Percentiles rank a stretch among this genome's conserved stretches.
Conservation (phyloP, 2,329 filamentous ascomycete genomes). For the Hymenoscyphus infarciens region DNA sequence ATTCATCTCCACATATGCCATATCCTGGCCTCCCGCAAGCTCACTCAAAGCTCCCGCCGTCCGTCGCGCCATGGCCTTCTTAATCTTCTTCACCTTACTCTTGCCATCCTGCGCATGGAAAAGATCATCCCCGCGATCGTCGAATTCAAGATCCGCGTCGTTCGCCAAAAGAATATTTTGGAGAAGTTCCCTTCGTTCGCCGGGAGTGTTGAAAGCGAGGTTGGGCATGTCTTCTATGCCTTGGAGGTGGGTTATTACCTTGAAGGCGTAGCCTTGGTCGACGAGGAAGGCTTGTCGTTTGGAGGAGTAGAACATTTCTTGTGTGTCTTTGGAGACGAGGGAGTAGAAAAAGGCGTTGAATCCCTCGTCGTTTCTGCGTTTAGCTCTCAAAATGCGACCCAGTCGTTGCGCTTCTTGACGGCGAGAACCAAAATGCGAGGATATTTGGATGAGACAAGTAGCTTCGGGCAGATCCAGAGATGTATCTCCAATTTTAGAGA, state of each 20-base stretch:
- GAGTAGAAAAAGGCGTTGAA: slow-evolving; percentile 99
- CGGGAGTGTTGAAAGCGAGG: slow-evolving; percentile 73
- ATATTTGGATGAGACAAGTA: slow-evolving; percentile 95
- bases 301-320: slow-evolving; percentile 96
- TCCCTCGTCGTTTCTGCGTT: slow-evolving; percentile 92
- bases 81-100: slow-evolving; percentile 45
- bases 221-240: slow-evolving; percentile 82
- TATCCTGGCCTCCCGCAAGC: slow-evolving; percentile 86
- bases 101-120: slow-evolving; percentile 47
- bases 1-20: slow-evolving; percentile 92
- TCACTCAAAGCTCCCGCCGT: slow-evolving; percentile 84
- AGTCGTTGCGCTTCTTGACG: slow-evolving; percentile 94
- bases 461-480: slow-evolving; percentile 97
- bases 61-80: slow-evolving; percentile 63
- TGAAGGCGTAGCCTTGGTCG: slow-evolving; percentile 98
- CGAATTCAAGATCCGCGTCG: slow-evolving; percentile 48
- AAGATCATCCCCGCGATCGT: slow-evolving; percentile 55
- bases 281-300: slow-evolving; percentile 96
- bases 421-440: slow-evolving; percentile 93
- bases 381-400: slow-evolving; percentile 89
- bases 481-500: slow-evolving; percentile 97
- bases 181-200: slow-evolving; percentile 80
- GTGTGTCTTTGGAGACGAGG: slow-evolving; percentile 92
- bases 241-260: slow-evolving; percentile 93
- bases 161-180: slow-evolving; percentile 87